phyloP scores from a whole-genome alignment of 169 alveolate species.

The Cryptosporidium andersoni region DNA sequence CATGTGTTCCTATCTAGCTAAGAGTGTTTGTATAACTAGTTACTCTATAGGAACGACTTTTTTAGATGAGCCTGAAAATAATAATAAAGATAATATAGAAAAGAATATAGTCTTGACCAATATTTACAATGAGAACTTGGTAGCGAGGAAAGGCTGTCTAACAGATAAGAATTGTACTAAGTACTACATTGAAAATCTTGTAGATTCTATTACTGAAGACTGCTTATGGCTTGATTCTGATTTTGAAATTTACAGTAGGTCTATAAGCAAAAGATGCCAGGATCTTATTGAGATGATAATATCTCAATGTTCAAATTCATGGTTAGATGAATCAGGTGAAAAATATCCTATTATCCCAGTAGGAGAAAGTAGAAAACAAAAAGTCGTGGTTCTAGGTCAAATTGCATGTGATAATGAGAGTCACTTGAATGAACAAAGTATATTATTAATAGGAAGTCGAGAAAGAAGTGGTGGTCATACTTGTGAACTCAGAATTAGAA shows the following conservation, averaged over 20 bases:
- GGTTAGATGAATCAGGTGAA: constrained; percentile 59
- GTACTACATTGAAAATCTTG: constrained; percentile 1
- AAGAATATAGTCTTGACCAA: neutral
- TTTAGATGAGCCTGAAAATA: constrained; percentile 2
- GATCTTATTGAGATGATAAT: constrained; percentile 38
- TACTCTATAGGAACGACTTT: neutral
- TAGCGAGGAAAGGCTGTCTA: constrained; percentile 58
- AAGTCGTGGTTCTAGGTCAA: constrained; percentile 26
- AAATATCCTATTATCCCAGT: constrained; percentile 55
- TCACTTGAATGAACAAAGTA: constrained; percentile 36
- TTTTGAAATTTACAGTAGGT: constrained; percentile 32
- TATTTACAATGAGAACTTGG: constrained; percentile 15
- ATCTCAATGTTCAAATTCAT: constrained; percentile 24
- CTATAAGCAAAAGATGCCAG: constrained; percentile 36
- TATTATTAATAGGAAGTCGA: constrained; percentile 40
- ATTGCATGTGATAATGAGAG: constrained; percentile 68
- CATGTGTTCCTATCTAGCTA: neutral
- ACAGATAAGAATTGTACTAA: constrained; percentile 58
- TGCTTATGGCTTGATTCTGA: constrained; percentile 63
- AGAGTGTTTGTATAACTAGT: constrained; percentile 9
- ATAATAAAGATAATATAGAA: neutral
- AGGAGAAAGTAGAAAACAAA: constrained; percentile 57
- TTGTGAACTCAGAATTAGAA: constrained; percentile 12
- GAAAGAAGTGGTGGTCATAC: constrained; percentile 29
- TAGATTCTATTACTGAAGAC: constrained; percentile 11